Percentiles rank a stretch among this genome's conserved stretches.
phyloP scores from a whole-genome alignment of 768 basidiomycete species.

The Xerocomellus intermedius region DNA sequence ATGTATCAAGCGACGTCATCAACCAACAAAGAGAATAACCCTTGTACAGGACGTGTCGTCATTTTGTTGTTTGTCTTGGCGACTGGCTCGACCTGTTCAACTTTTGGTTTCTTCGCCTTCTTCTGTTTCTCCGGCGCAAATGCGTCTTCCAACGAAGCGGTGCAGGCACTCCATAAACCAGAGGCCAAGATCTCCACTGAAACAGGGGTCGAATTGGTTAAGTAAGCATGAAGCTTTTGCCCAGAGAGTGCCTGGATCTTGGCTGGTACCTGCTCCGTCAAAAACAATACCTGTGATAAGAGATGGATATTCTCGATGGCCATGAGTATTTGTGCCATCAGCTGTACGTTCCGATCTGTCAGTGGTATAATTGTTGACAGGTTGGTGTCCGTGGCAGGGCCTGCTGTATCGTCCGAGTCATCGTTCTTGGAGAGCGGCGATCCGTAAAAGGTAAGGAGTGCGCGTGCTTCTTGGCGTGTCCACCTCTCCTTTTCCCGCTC shows the following conservation, averaged over 20 bases:
- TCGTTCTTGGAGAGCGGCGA: background rate
- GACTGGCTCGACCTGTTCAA: constrained; percentile 10
- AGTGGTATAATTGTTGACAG: constrained; percentile 30
- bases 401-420: constrained; percentile 11
- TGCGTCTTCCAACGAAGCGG: constrained; percentile 44
- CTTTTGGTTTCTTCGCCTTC: constrained; percentile 40
- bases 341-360: constrained; percentile 61
- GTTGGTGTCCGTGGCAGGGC: constrained; percentile 9
- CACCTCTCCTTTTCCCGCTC: constrained; percentile 69
- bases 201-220: constrained; percentile 36
- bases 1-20: constrained; percentile 35
- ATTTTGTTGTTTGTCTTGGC: constrained; percentile 26
- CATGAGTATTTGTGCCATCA: constrained; percentile 61
- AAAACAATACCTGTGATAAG: constrained; percentile 59
- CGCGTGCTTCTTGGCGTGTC: constrained; percentile 60
- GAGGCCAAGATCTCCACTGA: constrained; percentile 27
- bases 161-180: constrained; percentile 47
- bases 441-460: constrained; percentile 54
- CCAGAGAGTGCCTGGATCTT: constrained; percentile 58
- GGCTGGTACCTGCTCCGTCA: constrained; percentile 47
- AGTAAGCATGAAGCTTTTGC: constrained; percentile 49
- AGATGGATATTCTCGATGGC: constrained; percentile 60
- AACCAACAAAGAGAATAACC: constrained; percentile 43
- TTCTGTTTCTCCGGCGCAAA: constrained; percentile 49
- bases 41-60: constrained; percentile 7